A percentile compares a stretch with the other conserved stretches of the same genome.
Conservation (phyloP, 2,329 filamentous ascomycete species). For the Aspergillus awamori region DNA sequence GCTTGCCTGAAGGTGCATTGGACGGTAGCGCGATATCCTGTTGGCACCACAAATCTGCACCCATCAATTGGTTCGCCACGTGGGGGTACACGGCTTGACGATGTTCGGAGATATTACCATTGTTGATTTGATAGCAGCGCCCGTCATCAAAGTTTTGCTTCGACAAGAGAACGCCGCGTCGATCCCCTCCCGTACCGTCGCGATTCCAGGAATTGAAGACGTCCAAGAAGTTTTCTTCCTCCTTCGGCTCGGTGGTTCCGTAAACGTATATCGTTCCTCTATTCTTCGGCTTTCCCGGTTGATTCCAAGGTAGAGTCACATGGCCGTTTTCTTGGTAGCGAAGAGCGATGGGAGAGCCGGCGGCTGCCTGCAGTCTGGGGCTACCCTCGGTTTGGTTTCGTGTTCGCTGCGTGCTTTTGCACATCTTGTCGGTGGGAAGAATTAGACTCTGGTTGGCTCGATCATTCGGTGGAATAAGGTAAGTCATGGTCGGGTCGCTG, state of each 20-base stretch:
- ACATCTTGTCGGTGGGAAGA: constrained; percentile 59
- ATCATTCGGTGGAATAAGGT: constrained; percentile 63
- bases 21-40: constrained; percentile 75
- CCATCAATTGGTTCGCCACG: constrained; percentile 54
- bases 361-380: constrained; percentile 63
- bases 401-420: constrained; percentile 64
- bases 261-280: constrained; percentile 76
- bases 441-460: constrained; percentile 54
- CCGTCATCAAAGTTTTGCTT: constrained; percentile 86
- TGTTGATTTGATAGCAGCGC: constrained; percentile 81
- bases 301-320: constrained; percentile 62
- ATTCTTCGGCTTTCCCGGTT: constrained; percentile 63
- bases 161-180: constrained; percentile 73
- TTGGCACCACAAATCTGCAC: constrained; percentile 74
- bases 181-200: constrained; percentile 79
- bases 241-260: constrained; percentile 64
- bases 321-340: constrained; percentile 77
- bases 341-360: constrained; percentile 67
- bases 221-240: constrained; percentile 60
- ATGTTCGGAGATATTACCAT: constrained; percentile 57
- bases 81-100: constrained; percentile 62
- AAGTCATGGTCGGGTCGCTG: constrained; percentile 61
- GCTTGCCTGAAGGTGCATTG: constrained; percentile 62
- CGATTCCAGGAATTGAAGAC: constrained; percentile 78
- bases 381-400: constrained; percentile 61